phyloP scores from a whole-genome alignment of 306 rosid species.

The Cucurbita pepo region DNA sequence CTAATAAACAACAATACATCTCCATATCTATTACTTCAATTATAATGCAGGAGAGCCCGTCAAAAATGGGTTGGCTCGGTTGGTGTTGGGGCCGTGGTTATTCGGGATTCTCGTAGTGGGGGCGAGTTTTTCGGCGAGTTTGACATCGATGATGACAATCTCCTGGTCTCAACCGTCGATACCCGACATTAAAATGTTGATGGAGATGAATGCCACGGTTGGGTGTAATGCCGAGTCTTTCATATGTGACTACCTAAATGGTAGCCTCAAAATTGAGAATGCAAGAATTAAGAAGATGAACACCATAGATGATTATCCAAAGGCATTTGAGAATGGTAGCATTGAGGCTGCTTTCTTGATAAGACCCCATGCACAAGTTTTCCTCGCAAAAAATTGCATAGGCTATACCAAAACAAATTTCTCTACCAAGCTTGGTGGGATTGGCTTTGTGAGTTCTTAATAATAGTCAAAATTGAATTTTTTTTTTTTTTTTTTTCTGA shows the following conservation, averaged over 20 bases:
- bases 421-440: slow-evolving; percentile 29
- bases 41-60: slow-evolving; percentile 32
- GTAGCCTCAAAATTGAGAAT: slow-evolving; percentile 11
- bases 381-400: slow-evolving; percentile 32
- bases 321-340: slow-evolving; percentile 25
- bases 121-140: slow-evolving; percentile 40
- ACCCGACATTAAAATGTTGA: slow-evolving; percentile 19
- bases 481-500: neutral
- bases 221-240: slow-evolving; percentile 44
- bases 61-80: slow-evolving; percentile 28
- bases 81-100: slow-evolving; percentile 52
- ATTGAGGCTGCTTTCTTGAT: slow-evolving; percentile 53
- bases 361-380: slow-evolving; percentile 42
- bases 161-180: slow-evolving; percentile 33
- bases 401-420: slow-evolving; percentile 22
- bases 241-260: slow-evolving; percentile 19
- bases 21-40: neutral
- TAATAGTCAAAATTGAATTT: too few species aligned
- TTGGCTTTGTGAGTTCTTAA: slow-evolving; percentile 33
- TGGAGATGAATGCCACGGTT: slow-evolving; percentile 10
- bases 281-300: slow-evolving; percentile 19
- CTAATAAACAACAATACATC: too few species aligned
- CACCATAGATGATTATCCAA: slow-evolving; percentile 27
- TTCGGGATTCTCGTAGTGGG: slow-evolving; percentile 27
- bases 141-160: slow-evolving; percentile 38